These are phyloP conservation scores for Xylaria bambusicola DNA, from an alignment of 495 filamentous ascomycete genomes.

Conservation along the genomic window DNA sequence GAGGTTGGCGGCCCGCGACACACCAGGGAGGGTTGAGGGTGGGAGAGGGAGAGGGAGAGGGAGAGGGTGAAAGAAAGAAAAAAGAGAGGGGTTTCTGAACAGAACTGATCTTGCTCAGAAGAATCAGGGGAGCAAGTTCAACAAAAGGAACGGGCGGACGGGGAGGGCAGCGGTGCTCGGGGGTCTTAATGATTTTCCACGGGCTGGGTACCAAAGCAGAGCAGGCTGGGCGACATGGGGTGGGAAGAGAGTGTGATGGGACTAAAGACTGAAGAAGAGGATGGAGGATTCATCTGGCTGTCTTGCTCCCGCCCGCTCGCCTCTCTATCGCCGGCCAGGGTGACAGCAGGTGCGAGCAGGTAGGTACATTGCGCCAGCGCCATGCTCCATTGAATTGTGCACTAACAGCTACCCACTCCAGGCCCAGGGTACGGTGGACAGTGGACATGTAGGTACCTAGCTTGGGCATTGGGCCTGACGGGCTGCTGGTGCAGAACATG, in stretches of 20 bases:
- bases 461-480: too few relatives aligned
- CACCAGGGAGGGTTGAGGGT: conserved; percentile 24
- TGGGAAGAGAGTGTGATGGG: conserved; percentile 13
- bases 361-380: background rate
- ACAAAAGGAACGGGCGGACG: conserved; percentile 26
- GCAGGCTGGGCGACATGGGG: conserved; percentile 8
- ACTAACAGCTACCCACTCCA: too few relatives aligned
- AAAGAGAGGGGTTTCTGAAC: conserved; percentile 35
- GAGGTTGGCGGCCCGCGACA: conserved; percentile 36
- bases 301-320: too few relatives aligned
- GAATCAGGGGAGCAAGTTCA: conserved; percentile 34
- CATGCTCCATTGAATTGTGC: background rate
- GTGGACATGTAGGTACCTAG: background rate
- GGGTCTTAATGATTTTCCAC: conserved; percentile 40
- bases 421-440: too few relatives aligned
- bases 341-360: too few relatives aligned
- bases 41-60: conserved; percentile 23
- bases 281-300: conserved; percentile 13
- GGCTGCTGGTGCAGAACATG: conserved; percentile 5
- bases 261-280: conserved; percentile 4
- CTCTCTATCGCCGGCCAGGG: conserved; percentile 13
- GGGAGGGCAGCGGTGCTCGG: conserved; percentile 31
- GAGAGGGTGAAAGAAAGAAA: conserved; percentile 19
- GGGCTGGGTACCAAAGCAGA: conserved; percentile 24
- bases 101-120: conserved; percentile 35